phyloP scores from a whole-genome alignment of 768 basidiomycete genomes.

The Russula emetica region DNA sequence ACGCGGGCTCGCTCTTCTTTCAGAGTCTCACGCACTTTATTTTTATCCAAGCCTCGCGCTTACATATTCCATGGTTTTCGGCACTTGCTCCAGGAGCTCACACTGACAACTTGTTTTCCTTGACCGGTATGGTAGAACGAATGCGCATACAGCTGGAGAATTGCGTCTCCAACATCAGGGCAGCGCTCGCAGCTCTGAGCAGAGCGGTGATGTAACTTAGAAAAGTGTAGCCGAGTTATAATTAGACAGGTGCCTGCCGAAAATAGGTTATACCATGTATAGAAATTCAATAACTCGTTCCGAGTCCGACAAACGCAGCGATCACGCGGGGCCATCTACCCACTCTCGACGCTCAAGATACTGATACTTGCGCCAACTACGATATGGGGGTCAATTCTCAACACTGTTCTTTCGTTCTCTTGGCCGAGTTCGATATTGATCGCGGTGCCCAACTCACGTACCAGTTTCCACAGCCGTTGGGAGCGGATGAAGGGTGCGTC shows the following conservation, averaged over 20 bases:
- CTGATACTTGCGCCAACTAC: background rate
- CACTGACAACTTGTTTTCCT: conserved; percentile 8
- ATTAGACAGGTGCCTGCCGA: background rate
- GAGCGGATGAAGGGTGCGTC: conserved; percentile 87
- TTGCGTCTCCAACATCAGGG: conserved; percentile 24
- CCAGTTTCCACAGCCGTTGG: conserved; percentile 92
- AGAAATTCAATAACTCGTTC: background rate
- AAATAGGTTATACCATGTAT: conserved; percentile 9
- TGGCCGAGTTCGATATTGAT: conserved; percentile 99
- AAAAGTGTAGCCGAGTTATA: background rate
- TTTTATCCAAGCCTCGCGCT: background rate
- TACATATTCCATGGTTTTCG: background rate
- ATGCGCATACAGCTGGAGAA: conserved; percentile 22
- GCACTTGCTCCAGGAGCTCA: background rate
- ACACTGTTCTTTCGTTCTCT: conserved; percentile 87
- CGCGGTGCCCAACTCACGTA: conserved; percentile 90
- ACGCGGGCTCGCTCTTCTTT: background rate
- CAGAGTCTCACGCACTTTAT: background rate
- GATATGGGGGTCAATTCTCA: conserved; percentile 59
- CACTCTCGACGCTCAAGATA: background rate
- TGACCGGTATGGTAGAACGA: conserved; percentile 13
- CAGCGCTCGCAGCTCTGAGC: conserved; percentile 17
- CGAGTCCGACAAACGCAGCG: background rate
- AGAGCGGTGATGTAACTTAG: conserved; percentile 21
- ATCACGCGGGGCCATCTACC: background rate